These are phyloP conservation scores for Cystofilobasidium capitatum DNA, from an alignment of 768 basidiomycete species.

Conservation along the genomic window DNA sequence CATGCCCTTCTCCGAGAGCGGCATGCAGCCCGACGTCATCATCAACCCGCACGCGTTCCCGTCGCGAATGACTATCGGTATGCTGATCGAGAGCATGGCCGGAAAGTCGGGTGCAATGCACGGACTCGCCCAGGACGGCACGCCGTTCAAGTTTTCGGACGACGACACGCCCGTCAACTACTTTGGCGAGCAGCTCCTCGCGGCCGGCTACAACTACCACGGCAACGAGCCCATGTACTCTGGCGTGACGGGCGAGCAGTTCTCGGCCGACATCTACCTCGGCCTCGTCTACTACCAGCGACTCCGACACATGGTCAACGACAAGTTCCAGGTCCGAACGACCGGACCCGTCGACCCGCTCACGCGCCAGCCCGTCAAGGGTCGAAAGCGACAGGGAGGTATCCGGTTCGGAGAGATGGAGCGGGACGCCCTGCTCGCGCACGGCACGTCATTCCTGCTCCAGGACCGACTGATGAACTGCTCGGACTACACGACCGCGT, in stretches of 20 bases:
- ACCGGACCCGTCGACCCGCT: conserved; percentile 93
- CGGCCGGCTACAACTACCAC: conserved; percentile 95
- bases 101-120: conserved; percentile 99
- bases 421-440: conserved; percentile 94
- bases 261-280: conserved; percentile 95
- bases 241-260: conserved; percentile 96
- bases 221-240: conserved; percentile 99
- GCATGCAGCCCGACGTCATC: conserved; percentile 97
- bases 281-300: conserved; percentile 99
- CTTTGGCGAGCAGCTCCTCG: conserved; percentile 87
- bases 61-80: conserved; percentile 98
- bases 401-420: conserved; percentile 99
- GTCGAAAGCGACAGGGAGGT: conserved; percentile 94
- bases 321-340: conserved; percentile 99
- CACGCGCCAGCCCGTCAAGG: conserved; percentile 96
- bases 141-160: conserved; percentile 97
- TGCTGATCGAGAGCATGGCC: conserved; percentile 99
- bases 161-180: conserved; percentile 95
- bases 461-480: conserved; percentile 99
- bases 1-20: conserved; percentile 98
- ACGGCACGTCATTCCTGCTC: conserved; percentile 94
- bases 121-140: conserved; percentile 94
- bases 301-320: conserved; percentile 96
- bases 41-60: conserved; percentile 99
- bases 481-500: conserved; percentile 97